phyloP scores from a whole-genome alignment of 768 basidiomycete genomes.

The Ephemerocybe angulata region DNA sequence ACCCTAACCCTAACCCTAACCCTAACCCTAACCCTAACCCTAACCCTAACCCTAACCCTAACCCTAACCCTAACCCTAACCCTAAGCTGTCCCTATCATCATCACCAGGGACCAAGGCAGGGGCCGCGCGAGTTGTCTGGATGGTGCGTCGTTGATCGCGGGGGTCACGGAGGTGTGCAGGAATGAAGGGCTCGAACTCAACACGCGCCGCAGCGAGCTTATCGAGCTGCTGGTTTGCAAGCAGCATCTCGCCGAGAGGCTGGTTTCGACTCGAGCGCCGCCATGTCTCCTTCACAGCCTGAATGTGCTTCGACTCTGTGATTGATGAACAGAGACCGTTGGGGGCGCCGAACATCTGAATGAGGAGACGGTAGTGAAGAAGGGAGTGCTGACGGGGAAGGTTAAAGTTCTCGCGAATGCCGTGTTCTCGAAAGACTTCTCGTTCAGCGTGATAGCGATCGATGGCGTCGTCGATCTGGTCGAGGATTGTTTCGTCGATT shows the following conservation, averaged over 20 bases:
- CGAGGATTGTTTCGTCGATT: not conserved
- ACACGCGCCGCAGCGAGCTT: conserved; percentile 15
- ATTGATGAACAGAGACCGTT: conserved; percentile 18
- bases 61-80: too few species aligned
- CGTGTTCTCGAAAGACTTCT: not conserved
- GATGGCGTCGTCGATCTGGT: not conserved
- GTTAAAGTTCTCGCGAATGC: not conserved
- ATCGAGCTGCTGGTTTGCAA: conserved; percentile 15
- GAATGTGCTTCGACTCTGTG: conserved; percentile 19
- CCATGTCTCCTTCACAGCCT: conserved; percentile 14
- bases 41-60: too few species aligned
- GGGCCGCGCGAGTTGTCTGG: not conserved
- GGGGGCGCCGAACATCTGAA: conserved; percentile 9
- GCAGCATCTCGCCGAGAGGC: conserved; percentile 22
- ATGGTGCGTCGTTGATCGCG: not conserved
- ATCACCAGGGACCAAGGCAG: not conserved
- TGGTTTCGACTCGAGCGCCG: conserved; percentile 10
- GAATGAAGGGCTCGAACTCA: not conserved
- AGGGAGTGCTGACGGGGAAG: conserved; percentile 6
- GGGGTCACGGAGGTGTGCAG: not conserved
- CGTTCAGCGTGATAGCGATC: not conserved
- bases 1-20: too few species aligned
- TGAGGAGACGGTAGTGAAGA: conserved; percentile 1
- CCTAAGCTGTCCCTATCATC: not conserved
- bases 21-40: too few species aligned